Base-by-base conservation (phyloP, 495 filamentous ascomycete species). In the Penicillium angulare region DNA sequence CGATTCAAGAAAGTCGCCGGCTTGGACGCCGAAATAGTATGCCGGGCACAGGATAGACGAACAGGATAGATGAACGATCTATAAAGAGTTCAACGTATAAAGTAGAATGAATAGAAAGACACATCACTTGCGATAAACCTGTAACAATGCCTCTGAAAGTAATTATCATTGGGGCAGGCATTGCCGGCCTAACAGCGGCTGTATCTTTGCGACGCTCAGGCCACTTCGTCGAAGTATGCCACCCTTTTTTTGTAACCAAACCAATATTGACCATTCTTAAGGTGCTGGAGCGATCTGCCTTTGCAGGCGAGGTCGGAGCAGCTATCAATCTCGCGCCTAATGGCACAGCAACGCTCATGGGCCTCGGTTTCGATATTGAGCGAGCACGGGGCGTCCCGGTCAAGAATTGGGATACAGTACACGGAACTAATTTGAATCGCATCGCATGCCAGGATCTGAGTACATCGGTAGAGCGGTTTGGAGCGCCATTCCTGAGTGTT, bases 251-350 rank as follows among this genome's bases (percentile, higher is more conserved):
- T 48, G 24, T 47, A 38, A 46, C 35, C 21, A 29, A 41, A 17
- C 42, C n/a, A 36, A 27, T 27, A n/a, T 13, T 36, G 10, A 17
- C 20, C 13, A 39, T 21, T 26, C 21, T 22, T n/a, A n/a, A 44
- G 54, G 49, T 63, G 17, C 51, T 58, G 18, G 52, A 58, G 34
- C 57, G 58, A n/a, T 64, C 57, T 1, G 23, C 38, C 9, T 59
- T 64, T 40, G 60, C 57, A 13, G 23, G 53, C 33, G 77, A 80
- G 47, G 66, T 76, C 26, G 79, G 79, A 3, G 79, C 78, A 0
- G 77, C 76, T 12, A 66, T 80, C 43, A 57, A 58, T 6, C 33
- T 75, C 2, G 61, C 68, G 2, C 75, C 76, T 2, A 79, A 80
- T 43, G 76, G 71, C 2, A 56, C 65, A 0, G 47, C 45, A 4